Evolutionary conservation across 768 basidiomycete genomes (phyloP).

Genomic region (Rhodosporidiobolus odoratus): DNA sequence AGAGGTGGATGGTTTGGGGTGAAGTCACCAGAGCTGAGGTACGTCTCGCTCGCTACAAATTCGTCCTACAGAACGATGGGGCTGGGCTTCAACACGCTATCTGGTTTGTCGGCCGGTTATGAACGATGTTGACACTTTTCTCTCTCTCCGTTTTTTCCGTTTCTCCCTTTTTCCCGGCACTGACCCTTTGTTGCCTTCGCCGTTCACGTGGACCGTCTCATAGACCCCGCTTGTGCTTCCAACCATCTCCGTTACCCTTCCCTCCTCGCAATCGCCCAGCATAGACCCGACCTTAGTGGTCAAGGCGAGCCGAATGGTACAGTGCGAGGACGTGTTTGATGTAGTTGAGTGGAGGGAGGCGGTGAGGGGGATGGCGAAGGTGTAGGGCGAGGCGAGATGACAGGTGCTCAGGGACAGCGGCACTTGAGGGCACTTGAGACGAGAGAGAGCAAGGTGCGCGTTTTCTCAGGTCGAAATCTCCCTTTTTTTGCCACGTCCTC

Average conservation of each 20-base stretch:
- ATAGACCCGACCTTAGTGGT: background rate
- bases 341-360: slow-evolving; percentile 4
- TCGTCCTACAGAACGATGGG: background rate
- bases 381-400: no score
- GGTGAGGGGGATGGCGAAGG: background rate
- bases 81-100: background rate
- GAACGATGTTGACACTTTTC: no score
- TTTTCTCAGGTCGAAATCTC: no score
- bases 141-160: background rate
- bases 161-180: background rate
- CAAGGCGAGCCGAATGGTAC: background rate
- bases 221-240: background rate
- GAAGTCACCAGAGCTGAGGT: background rate
- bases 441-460: no score
- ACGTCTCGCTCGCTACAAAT: background rate
- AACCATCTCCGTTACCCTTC: background rate
- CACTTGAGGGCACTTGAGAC: no score
- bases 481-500: no score
- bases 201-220: background rate
- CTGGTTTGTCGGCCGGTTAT: background rate
- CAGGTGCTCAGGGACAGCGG: no score
- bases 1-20: background rate
- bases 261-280: background rate
- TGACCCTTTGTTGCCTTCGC: background rate
- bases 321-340: slow-evolving; percentile 8